Base-by-base conservation (phyloP, 805 yeast species). In the Kregervanrija fluxuum region DNA sequence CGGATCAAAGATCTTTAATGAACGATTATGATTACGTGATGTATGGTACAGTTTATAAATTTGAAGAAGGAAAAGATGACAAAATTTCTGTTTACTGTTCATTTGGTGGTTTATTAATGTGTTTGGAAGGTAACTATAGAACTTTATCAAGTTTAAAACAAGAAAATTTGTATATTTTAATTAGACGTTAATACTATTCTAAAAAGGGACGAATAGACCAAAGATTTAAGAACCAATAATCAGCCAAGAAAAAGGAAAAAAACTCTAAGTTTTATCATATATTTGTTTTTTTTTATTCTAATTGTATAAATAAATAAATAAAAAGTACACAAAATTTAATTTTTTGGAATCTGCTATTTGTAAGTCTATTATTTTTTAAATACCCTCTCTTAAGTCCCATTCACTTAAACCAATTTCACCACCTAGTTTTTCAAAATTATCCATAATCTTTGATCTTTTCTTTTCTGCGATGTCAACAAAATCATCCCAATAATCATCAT, bases 11-110 rank as follows among this genome's bases (percentile, higher is more conserved):
- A 59, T 77, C 95, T 5, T 73, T 91, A 57, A 96, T 96, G 53
- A 97, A 91, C 63, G 98, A 93, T 61, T 91, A 89, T 69, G 98
- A 91, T 65, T 93, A 93, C 58, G 98, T 93, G 53, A 91, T 93
- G 98, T 81, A 90, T 63, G 99, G 99, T 44, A 89, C 96, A 6
- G 95, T 93, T 38, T 93, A 93, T 73, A 90, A 91, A 65, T 93
- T 93, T 61, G 96, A 91, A 64, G 99, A 93, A 68, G 77, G 77
- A 52, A 68, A 70, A 53, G 69, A 67, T 47, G 86, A 81, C 58
- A 71, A 70, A 52, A 84, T 88, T 66, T 82, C 95, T 15, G 96
- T 91, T 17, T 93, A 88, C 62, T 86, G 88, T 46, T 91, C 98
- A 3, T 93, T 90, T 64, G 99, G 99, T 45, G 99, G 99, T 4